phyloP scores from a whole-genome alignment of 192 early-diverging fungal genomes.

The Backusella liffmaniae region DNA sequence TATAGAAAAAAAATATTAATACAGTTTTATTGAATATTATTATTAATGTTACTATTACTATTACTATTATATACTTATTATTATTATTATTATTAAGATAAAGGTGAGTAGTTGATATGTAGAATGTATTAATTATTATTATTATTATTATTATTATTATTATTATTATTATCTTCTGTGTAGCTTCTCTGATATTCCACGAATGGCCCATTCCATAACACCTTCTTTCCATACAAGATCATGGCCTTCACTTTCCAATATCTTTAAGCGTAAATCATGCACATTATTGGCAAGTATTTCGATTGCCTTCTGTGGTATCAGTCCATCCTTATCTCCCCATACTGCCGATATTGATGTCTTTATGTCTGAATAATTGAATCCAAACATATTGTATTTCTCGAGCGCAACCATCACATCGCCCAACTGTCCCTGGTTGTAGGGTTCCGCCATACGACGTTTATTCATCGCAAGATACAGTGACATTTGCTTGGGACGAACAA shows the following conservation, averaged over 20 bases:
- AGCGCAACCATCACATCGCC: conserved; percentile 38
- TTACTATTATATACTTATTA: background rate
- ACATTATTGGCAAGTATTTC: conserved; percentile 33
- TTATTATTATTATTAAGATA: background rate
- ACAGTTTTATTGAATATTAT: background rate
- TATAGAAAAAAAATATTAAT: background rate
- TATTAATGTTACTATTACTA: background rate
- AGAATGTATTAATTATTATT: too few relatives aligned
- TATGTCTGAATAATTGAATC: conserved; percentile 34
- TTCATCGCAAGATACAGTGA: conserved; percentile 40
- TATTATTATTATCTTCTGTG: background rate
- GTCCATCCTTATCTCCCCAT: conserved; percentile 40
- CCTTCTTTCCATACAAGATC: conserved; percentile 44
- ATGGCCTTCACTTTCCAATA: conserved; percentile 40
- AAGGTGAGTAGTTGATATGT: too few relatives aligned
- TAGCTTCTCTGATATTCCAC: conserved; percentile 27
- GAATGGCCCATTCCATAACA: conserved; percentile 38
- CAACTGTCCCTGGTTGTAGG: conserved; percentile 31
- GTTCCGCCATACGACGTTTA: conserved; percentile 27
- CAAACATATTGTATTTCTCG: conserved; percentile 40
- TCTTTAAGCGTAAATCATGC: conserved; percentile 32
- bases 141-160: background rate
- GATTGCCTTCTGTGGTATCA: conserved; percentile 33
- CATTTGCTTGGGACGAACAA: conserved; percentile 34
- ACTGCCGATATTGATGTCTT: conserved; percentile 31